Evolutionary conservation across 768 basidiomycete genomes (phyloP), one percentile per base, ranked within the genome.

Genomic region (Leccinum ochraceum): DNA sequence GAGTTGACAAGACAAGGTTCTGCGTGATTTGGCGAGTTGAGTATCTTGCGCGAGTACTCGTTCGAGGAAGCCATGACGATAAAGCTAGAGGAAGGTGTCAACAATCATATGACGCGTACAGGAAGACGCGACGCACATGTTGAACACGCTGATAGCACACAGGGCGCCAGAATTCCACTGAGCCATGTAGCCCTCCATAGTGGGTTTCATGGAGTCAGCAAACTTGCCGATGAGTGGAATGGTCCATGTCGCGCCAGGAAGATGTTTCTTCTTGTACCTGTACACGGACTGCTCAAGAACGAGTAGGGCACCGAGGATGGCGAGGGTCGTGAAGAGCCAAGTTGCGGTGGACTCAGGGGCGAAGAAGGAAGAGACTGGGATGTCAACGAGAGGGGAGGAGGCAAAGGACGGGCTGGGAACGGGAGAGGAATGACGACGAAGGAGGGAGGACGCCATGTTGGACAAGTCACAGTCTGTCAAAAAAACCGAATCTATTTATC

Each of bases 191-290:
- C 84, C 85, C 71, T 95, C 92, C 83, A 98, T 83, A 6, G 92
- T 88, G 13, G 97, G 97, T 65, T 89, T 85, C 78, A 96, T 78
- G 5, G 93, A 95, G 71, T 98, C 94, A 5, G 89, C 87, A 67
- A 98, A 97, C 75, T 95, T 95, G 59, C 97, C 97, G 58, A 99
- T 98, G 69, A 99, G 69, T n/a, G 97, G 97, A 64, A 97, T 95
- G 13, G 94, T 97, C 95, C 94, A 98, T 71, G 75, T 80, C 51
- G 82, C 86, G 6, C 96, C 96, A 0, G 96, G 95, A 7, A 98
- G 83, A 67, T 90, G 84, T 20, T 81, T 84, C 71, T 98, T 98
- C 79, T 97, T 95, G 71, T 82, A 83, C 37, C 96, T 81, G 75
- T 96, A 99, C 20, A 95, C 84, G 34, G 83, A 79, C 77, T 97